Base-by-base conservation (phyloP, 495 filamentous ascomycete genomes). In the Penicillium goetzii region DNA sequence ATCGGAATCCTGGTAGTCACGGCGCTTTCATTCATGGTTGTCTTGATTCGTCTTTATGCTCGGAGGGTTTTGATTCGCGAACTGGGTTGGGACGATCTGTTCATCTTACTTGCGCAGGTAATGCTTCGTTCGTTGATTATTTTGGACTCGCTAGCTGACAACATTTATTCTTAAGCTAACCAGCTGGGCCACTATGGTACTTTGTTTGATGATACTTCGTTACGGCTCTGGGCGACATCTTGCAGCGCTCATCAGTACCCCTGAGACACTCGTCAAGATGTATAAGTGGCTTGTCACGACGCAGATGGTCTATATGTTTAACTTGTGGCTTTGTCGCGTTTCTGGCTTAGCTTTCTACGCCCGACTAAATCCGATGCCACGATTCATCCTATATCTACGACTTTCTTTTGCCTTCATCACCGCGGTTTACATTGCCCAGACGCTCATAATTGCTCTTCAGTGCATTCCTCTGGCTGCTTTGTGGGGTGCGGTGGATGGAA, bases 361-460 rank as follows among this genome's bases (percentile, higher is more conserved):
- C 7, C 69, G 69, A 10, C 57, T 70, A 6, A 72, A 72, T 23
- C 64, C 58, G 12, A 69, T 67, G 67, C 69, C 69, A 1, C 62
- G 30, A 1, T 72, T 69, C 28, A 52, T 52, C 14, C 19, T 52
- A 15, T 52, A 52, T 17, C 50, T 52, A 17, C 25, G 50, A 17
- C 14, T 52, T 4, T 52, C 50, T 0, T 52, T 52, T 30, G 50
- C 50, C 26, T 52, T 32, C 50, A 52, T 52, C 0, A 52, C 26
- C 26, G 26, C 50, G 4, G 50, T 52, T 2, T 52, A 52, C 12
- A 52, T 52, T 32, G 25, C 50, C 0, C 50, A 52, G 26, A 52
- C 50, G 4, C 25, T 52, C 14, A 52, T 52, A 1, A 52, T 52
- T 32, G 50, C 50, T 32, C n/a, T 52, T 8, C 50, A 32, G 9